Conservation (phyloP, 768 basidiomycete genomes). For the Tylopilus cervinicoccineus region DNA sequence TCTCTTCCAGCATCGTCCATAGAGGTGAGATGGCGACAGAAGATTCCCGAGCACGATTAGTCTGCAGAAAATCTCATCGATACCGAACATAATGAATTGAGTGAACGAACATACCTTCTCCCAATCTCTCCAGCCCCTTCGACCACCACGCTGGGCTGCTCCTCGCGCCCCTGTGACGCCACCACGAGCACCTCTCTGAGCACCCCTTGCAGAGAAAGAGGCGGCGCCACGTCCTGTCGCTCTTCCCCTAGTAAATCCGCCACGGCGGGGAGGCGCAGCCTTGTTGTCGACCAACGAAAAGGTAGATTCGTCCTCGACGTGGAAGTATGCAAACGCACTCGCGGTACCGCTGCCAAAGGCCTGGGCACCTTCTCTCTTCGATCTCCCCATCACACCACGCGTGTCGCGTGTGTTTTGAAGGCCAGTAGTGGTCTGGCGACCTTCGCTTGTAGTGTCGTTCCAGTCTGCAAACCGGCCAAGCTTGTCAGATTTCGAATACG, state of each 20-base stretch:
- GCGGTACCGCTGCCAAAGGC: conserved; percentile 89
- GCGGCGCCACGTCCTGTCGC: conserved; percentile 32
- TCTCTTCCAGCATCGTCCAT: conserved; percentile 96
- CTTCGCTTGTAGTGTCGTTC: conserved; percentile 74
- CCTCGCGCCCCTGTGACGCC: conserved; percentile 43
- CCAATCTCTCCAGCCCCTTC: conserved; percentile 90
- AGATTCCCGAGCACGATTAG: conserved; percentile 81
- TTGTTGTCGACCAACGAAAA: conserved; percentile 97
- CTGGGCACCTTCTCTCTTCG: conserved; percentile 73
- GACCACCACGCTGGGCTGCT: conserved; percentile 34
- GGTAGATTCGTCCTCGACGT: conserved; percentile 95
- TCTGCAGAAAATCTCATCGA: conserved; percentile 39
- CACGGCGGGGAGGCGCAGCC: conserved; percentile 62
- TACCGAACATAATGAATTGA: neutral
- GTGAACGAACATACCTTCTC: conserved; percentile 62
- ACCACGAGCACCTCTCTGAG: conserved; percentile 42
- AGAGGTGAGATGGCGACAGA: conserved; percentile 89
- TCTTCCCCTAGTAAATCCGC: conserved; percentile 57
- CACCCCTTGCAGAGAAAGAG: conserved; percentile 41
- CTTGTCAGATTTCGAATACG: conserved; percentile 98
- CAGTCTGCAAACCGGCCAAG: conserved; percentile 97
- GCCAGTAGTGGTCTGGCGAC: conserved; percentile 52
- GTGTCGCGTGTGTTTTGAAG: conserved; percentile 41
- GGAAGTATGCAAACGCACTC: conserved; percentile 94
- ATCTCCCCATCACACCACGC: conserved; percentile 52